A percentile compares a stretch with the other conserved stretches of the same genome.
These are phyloP conservation scores for Gleditsia sinensis DNA, from an alignment of 306 rosid genomes.

Conservation along the genomic window DNA sequence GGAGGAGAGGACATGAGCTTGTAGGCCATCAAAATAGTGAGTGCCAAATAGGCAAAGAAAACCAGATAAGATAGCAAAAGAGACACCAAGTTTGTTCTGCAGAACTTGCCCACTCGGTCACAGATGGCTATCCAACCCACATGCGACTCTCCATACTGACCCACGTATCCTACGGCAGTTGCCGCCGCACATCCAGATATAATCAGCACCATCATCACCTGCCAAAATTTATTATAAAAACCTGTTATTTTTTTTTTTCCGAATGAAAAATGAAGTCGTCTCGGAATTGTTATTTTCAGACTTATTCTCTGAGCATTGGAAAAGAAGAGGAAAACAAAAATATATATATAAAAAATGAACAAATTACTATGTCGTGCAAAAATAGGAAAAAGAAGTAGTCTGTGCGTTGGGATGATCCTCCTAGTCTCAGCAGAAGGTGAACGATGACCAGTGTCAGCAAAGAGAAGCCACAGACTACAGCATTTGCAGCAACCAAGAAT, in stretches of 20 bases:
- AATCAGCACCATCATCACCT: slow-evolving; percentile 59
- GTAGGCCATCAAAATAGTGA: slow-evolving; percentile 48
- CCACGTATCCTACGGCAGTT: slow-evolving; percentile 66
- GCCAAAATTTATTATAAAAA: neutral
- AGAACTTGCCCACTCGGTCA: slow-evolving; percentile 52
- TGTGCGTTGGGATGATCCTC: slow-evolving; percentile 12
- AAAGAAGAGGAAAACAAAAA: neutral
- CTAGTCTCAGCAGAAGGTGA: slow-evolving; percentile 32
- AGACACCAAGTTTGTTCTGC: slow-evolving; percentile 49
- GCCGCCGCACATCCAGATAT: slow-evolving; percentile 75
- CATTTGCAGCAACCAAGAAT: slow-evolving; percentile 64
- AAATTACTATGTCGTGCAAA: slow-evolving; percentile 56
- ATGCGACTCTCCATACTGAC: slow-evolving; percentile 56
- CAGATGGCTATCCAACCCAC: slow-evolving; percentile 61
- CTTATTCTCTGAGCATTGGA: neutral
- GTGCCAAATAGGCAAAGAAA: slow-evolving; percentile 54
- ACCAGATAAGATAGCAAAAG: slow-evolving; percentile 55
- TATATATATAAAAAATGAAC: neutral
- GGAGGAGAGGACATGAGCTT: slow-evolving; percentile 33
- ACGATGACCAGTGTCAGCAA: slow-evolving; percentile 38
- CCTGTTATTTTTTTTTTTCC: neutral
- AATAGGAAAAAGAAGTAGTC: slow-evolving; percentile 44
- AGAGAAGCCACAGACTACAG: slow-evolving; percentile 48
- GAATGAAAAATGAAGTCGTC: neutral
- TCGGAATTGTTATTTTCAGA: neutral